Base-by-base conservation (phyloP, 768 basidiomycete species). In the Leccinellum luteum region DNA sequence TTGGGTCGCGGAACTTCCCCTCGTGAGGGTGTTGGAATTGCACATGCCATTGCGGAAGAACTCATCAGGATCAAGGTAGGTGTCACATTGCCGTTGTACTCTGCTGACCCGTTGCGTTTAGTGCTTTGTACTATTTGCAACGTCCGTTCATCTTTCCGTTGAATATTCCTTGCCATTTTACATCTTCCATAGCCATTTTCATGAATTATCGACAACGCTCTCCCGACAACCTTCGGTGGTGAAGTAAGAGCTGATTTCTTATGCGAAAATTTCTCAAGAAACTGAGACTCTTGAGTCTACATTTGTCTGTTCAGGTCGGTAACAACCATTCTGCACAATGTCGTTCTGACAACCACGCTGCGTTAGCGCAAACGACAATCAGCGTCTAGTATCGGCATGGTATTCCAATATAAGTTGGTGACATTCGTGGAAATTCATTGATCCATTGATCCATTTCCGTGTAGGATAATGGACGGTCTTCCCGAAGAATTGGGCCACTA, bases 1-100 rank as follows among this genome's bases (percentile, higher is more conserved):
- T 79, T 98, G 6, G 96, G 96, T 0, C 81, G 94, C 31, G 96
- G 96, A 1, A 98, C 96, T 2, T 89, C 91, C 3, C 87, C 94
- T 0, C 74, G 78, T 31, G 96, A 90, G 74, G 96, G 83, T 10
- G 74, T 90, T 15, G 92, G 90, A 4, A 90, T 94, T 57, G 85
- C 89, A 1, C 86, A 92, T 72, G 90, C 92, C 14, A 90, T 93
- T 64, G 90, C 83, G 15, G 93, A 87, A 75, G 90, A 74, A 67
- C 81, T 86, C 55, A 86, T 98, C 63, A 76, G 75, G 51, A 75
- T 81, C 48, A 90, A 90, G 78, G 94, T 90, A 31, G 41, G 78
- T 60, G 23, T 38, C 44, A 44, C 48, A 38, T 55, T 32, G 17
- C 32, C 38, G 19, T 45, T n/a, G 15, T 32, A 43, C 27, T 23